Evolutionary conservation across 352 stramenopile species (phyloP).

Genomic region (Thalassiosira mediterranea): DNA sequence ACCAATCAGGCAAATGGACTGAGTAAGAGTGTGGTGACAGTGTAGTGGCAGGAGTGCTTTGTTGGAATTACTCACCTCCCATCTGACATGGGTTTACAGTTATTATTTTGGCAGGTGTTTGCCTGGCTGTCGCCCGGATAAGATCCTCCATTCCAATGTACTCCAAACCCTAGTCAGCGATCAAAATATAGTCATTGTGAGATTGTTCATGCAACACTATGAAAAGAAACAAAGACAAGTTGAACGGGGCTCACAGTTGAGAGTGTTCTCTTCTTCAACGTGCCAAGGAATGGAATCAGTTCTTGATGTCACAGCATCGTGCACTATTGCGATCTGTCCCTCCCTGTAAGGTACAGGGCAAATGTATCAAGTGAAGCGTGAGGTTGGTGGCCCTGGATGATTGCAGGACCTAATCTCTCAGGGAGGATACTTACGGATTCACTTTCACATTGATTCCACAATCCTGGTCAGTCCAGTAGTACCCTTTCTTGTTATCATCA

Average conservation of each 20-base stretch:
- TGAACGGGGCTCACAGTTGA: too few relatives aligned
- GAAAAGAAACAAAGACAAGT: too few relatives aligned
- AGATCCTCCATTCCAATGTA: neutral
- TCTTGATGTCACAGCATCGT: conserved; percentile 29
- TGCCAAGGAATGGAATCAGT: conserved; percentile 27
- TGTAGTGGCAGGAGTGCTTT: conserved; percentile 43
- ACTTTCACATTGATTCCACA: conserved; percentile 64
- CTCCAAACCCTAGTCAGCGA: too few relatives aligned
- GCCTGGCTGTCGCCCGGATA: neutral
- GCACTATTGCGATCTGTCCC: conserved; percentile 55
- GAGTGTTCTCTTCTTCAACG: conserved; percentile 49
- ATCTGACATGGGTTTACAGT: conserved; percentile 31
- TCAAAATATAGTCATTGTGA: too few relatives aligned
- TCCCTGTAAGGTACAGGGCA: too few relatives aligned
- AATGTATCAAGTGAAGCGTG: too few relatives aligned
- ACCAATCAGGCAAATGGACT: neutral
- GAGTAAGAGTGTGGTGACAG: conserved; percentile 34
- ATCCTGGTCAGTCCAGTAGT: conserved; percentile 42
- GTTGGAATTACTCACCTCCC: conserved; percentile 40
- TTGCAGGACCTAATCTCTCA: neutral
- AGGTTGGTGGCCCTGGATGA: too few relatives aligned
- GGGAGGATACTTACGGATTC: conserved; percentile 33
- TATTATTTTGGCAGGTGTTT: neutral
- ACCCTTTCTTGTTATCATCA: conserved; percentile 40
- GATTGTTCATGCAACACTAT: too few relatives aligned